Percentiles rank a stretch among this genome's conserved stretches.
These are phyloP conservation scores for Cotoneaster glaucophyllus DNA, from an alignment of 306 rosid genomes.

Conservation along the genomic window DNA sequence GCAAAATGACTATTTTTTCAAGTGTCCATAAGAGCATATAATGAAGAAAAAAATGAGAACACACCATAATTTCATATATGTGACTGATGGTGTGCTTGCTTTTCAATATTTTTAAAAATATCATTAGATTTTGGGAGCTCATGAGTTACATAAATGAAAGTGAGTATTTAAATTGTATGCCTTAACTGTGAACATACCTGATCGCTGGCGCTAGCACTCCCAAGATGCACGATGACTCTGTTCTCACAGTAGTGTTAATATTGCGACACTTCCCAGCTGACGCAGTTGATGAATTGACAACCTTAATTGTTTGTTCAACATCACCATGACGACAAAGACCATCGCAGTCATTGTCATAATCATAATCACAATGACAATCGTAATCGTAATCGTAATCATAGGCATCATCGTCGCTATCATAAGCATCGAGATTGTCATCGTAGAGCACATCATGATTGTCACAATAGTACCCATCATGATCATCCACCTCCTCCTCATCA, in stretches of 20 bases:
- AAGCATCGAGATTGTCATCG: not conserved
- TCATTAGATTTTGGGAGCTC: not conserved
- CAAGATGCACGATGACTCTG: slow-evolving; percentile 22
- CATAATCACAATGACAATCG: not conserved
- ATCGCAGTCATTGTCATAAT: not conserved
- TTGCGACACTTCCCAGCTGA: slow-evolving; percentile 15
- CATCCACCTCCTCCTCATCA: not conserved
- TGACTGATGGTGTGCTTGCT: not conserved
- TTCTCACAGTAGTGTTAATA: slow-evolving; percentile 3
- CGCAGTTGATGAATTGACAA: not conserved
- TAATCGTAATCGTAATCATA: not conserved
- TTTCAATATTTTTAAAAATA: no score
- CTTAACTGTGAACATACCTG: slow-evolving; percentile 18
- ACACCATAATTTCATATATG: not conserved
- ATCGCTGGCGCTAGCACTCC: slow-evolving; percentile 29
- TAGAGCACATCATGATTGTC: not conserved
- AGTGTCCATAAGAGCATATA: not conserved
- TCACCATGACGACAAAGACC: not conserved
- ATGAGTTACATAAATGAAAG: not conserved
- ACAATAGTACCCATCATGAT: not conserved
- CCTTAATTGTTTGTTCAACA: not conserved
- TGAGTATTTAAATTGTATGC: not conserved
- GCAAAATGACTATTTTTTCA: not conserved
- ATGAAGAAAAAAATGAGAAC: not conserved
- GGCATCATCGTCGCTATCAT: not conserved